Evolutionary conservation across 176 grass and related monocot species (phyloP).

Genomic region (Oryza punctata): DNA sequence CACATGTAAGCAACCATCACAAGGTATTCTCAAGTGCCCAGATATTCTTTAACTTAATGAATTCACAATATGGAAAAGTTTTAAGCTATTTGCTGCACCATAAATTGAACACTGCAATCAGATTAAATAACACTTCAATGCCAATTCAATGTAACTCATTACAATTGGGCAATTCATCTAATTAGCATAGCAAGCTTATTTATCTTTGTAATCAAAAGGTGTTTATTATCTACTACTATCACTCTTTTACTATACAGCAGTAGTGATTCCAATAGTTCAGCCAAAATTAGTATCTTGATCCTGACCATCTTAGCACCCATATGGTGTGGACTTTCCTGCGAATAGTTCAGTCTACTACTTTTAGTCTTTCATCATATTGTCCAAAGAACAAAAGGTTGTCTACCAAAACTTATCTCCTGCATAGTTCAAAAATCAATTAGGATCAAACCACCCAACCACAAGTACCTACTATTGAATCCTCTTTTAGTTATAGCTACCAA

Average conservation of each 20-base stretch:
- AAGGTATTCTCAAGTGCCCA: background rate
- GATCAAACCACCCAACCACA: background rate
- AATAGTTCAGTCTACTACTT: background rate
- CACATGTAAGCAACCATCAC: background rate
- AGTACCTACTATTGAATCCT: background rate
- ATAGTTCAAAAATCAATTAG: conserved; percentile 22
- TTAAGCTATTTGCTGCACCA: background rate
- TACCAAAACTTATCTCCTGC: background rate
- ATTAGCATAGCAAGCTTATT: background rate
- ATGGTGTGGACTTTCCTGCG: background rate
- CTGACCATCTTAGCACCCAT: background rate
- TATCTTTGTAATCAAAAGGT: background rate
- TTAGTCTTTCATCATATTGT: background rate
- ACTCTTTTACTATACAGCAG: background rate
- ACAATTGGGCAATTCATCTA: background rate
- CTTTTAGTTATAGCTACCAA: background rate
- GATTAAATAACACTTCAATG: background rate
- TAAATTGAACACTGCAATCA: background rate
- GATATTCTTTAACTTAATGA: background rate
- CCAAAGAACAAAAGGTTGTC: background rate
- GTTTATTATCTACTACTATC: background rate
- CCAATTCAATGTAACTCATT: background rate
- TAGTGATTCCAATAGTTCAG: background rate
- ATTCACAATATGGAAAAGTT: background rate
- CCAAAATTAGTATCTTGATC: background rate